Percentiles rank a stretch among this genome's conserved stretches.
Evolutionary conservation across 1,284 basidiomycete genomes (phyloP).

Genomic region (Kalmanozyma brasiliensis): DNA sequence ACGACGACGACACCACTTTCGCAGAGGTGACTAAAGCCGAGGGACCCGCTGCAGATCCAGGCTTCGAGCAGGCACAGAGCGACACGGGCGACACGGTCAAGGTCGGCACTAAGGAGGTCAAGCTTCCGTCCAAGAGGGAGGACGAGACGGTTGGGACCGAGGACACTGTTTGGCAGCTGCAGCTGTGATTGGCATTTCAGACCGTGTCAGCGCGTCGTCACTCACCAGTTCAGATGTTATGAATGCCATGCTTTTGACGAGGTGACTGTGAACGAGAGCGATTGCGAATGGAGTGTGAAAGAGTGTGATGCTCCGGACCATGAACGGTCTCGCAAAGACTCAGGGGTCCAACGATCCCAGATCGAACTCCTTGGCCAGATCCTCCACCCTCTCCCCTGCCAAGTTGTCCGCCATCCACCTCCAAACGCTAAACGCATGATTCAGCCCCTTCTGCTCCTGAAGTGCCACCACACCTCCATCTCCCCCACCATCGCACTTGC

Average conservation of each 20-base stretch:
- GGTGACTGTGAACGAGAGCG: no score
- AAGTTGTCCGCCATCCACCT: slow-evolving; percentile 52
- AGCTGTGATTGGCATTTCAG: neutral
- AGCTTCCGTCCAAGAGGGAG: slow-evolving; percentile 4
- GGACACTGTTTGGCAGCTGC: neutral
- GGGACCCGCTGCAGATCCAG: slow-evolving; percentile 25
- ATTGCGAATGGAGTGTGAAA: no score
- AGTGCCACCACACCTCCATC: slow-evolving; percentile 66
- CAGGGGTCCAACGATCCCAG: slow-evolving; percentile 39
- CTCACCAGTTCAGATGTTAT: no score
- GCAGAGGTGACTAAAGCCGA: slow-evolving; percentile 24
- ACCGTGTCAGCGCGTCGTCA: no score
- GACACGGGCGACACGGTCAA: slow-evolving; percentile 23
- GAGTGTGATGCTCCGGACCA: no score
- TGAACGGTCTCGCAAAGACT: neutral
- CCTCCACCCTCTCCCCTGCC: neutral
- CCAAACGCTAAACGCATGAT: slow-evolving; percentile 69
- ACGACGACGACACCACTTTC: slow-evolving; percentile 4
- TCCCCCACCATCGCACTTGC: slow-evolving; percentile 29
- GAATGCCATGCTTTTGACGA: no score
- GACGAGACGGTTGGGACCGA: neutral
- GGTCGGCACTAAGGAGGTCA: slow-evolving; percentile 23
- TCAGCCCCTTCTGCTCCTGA: slow-evolving; percentile 69
- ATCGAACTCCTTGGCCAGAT: slow-evolving; percentile 25
- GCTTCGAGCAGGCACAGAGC: slow-evolving; percentile 18